phyloP scores from a whole-genome alignment of 768 basidiomycete species.

The Amanita exitialis region DNA sequence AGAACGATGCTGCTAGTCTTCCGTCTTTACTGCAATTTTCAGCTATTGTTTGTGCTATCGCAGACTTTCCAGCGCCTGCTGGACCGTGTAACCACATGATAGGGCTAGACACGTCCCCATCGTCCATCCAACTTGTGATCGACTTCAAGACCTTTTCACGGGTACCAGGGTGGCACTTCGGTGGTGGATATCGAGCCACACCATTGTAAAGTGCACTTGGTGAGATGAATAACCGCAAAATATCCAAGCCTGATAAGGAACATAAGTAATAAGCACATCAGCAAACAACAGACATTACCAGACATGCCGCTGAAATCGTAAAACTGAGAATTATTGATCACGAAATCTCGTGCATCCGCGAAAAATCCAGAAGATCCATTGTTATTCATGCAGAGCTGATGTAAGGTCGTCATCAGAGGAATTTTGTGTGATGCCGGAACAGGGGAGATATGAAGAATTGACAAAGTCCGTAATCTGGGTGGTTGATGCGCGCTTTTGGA shows the following conservation, averaged over 20 bases:
- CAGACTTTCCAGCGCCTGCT: neutral
- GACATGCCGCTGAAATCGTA: neutral
- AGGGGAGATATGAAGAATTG: too few relatives aligned
- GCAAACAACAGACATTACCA: neutral
- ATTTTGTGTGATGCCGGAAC: neutral
- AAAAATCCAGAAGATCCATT: neutral
- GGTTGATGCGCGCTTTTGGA: too few relatives aligned
- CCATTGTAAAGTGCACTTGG: neutral
- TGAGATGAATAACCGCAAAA: neutral
- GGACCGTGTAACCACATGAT: neutral
- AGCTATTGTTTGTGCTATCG: neutral
- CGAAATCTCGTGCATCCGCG: neutral
- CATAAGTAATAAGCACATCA: neutral
- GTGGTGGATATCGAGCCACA: neutral
- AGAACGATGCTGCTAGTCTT: neutral
- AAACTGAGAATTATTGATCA: neutral
- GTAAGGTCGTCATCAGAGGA: neutral
- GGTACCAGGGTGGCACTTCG: neutral
- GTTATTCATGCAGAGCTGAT: neutral
- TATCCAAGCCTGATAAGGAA: neutral
- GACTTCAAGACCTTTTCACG: neutral
- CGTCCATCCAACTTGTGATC: neutral
- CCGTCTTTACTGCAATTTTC: neutral
- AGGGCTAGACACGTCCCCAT: too few relatives aligned
- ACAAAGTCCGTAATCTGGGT: too few relatives aligned